These are phyloP conservation scores for Agapanthus africanus DNA, from an alignment of 106 monocot genomes.

Conservation along the genomic window DNA sequence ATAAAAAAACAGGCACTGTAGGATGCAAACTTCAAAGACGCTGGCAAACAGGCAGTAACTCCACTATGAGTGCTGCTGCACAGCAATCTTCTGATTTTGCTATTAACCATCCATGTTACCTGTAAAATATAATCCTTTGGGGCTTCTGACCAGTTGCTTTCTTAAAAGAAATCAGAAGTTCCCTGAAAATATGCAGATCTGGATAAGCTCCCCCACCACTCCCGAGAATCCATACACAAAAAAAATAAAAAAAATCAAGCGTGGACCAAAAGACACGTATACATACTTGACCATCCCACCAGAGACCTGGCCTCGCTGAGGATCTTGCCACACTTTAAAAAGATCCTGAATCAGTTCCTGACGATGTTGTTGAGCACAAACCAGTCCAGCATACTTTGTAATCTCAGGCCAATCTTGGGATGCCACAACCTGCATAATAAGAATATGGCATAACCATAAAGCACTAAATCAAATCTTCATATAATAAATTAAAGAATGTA, in stretches of 20 bases:
- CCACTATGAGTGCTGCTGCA: too few species aligned
- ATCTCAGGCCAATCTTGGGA: conserved; percentile 60
- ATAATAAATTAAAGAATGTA: conserved; percentile 15
- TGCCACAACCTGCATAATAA: conserved; percentile 34
- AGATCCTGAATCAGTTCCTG: conserved; percentile 42
- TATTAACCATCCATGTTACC: conserved; percentile 63
- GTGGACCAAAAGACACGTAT: not conserved
- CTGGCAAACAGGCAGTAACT: too few species aligned
- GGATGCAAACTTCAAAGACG: too few species aligned
- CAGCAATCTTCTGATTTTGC: too few species aligned
- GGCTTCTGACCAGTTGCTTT: conserved; percentile 52
- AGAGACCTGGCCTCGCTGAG: conserved; percentile 25
- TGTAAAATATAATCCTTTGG: conserved; percentile 55
- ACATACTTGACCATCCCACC: conserved; percentile 53
- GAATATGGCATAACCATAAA: not conserved
- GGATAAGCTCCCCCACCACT: not conserved
- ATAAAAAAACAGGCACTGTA: not conserved
- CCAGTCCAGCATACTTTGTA: conserved; percentile 46
- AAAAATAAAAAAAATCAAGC: not conserved
- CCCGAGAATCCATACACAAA: not conserved
- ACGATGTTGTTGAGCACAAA: conserved; percentile 30
- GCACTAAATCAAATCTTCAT: not conserved
- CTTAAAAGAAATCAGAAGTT: conserved; percentile 63
- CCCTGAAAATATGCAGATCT: conserved; percentile 28
- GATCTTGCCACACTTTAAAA: conserved; percentile 39